A percentile compares a stretch with the other conserved stretches of the same genome.
phyloP scores from a whole-genome alignment of 139 green algal species.

The Tetraselmis striata region DNA sequence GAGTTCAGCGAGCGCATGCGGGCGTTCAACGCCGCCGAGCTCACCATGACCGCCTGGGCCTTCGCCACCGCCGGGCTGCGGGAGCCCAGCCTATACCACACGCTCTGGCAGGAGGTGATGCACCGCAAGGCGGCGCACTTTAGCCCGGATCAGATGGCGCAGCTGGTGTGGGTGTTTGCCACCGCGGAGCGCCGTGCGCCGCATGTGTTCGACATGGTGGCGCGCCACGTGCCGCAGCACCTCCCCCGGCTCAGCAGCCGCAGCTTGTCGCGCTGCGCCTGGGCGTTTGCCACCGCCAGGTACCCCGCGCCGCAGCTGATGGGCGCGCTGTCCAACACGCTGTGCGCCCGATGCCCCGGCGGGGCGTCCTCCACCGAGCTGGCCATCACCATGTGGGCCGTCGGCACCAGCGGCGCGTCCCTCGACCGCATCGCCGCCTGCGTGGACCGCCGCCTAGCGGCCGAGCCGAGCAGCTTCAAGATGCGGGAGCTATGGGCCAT shows the following conservation, averaged over 20 bases:
- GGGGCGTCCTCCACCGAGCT: not conserved
- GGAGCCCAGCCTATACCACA: not conserved
- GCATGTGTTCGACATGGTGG: not conserved
- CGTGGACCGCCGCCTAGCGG: not conserved
- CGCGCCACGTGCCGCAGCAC: not conserved
- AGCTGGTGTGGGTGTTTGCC: not conserved
- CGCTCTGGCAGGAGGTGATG: not conserved
- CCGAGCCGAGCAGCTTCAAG: not conserved
- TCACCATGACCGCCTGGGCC: not conserved
- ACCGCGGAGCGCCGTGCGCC: not conserved
- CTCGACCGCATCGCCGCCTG: not conserved
- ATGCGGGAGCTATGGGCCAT: not conserved
- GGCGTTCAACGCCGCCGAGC: not conserved
- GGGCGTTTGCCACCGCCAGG: not conserved
- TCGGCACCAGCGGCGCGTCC: too few species aligned
- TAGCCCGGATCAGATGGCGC: not conserved
- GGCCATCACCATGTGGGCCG: not conserved
- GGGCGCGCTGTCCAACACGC: not conserved
- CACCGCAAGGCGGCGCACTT: not conserved
- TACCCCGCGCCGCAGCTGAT: not conserved
- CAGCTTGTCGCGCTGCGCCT: not conserved
- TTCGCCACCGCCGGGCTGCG: not conserved
- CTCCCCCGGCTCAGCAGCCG: not conserved
- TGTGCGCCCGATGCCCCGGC: not conserved
- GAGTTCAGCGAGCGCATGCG: not conserved